Evolutionary conservation across 345 rosid genomes (phyloP).

Genomic region (Rubroshorea leprosula): DNA sequence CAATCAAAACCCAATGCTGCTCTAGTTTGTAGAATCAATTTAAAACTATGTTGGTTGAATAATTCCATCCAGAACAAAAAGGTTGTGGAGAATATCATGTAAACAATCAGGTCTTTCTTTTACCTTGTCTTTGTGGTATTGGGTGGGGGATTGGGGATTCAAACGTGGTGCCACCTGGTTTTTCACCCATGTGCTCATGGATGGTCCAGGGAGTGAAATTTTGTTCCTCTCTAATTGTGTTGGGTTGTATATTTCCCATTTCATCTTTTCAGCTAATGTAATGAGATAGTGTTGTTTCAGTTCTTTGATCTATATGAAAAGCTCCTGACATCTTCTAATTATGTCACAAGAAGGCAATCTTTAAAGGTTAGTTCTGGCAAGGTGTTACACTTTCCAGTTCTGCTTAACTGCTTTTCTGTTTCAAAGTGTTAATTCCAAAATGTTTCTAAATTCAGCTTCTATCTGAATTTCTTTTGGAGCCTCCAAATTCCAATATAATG

Average conservation of each 20-base stretch:
- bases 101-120: no score
- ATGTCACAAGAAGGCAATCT: conserved; percentile 97
- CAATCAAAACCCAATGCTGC: not conserved
- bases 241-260: conserved; percentile 2
- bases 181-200: no score
- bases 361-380: conserved; percentile 65
- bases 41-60: no score
- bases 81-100: no score
- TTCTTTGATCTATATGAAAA: conserved; percentile 82
- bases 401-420: not conserved
- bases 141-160: no score
- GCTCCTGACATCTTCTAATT: conserved; percentile 79
- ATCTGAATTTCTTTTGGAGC: conserved; percentile 87
- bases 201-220: conserved; percentile 1
- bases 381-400: conserved; percentile 8
- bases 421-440: conserved; percentile 8
- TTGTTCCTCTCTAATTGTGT: conserved; percentile 20
- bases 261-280: conserved; percentile 18
- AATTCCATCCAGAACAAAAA: no score
- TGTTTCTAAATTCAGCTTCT: conserved; percentile 62
- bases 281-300: conserved; percentile 37
- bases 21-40: no score
- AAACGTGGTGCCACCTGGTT: no score
- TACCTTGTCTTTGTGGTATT: no score
- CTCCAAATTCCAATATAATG: conserved; percentile 83